Evolutionary conservation across 805 yeast genomes (phyloP), one percentile per base, ranked within the genome.

Genomic region (Saitoella complicata): DNA sequence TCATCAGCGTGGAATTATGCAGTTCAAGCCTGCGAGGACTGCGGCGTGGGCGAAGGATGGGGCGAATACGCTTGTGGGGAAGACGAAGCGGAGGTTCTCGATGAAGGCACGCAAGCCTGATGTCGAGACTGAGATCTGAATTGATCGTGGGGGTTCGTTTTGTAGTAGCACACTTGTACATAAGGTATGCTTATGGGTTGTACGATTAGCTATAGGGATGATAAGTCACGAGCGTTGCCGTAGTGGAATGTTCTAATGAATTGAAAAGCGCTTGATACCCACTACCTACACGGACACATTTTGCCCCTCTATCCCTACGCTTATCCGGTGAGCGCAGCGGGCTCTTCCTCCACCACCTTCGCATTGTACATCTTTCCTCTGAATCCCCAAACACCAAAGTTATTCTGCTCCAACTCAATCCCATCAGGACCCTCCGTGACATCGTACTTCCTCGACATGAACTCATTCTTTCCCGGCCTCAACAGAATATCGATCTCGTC

Each of bases 361-460:
- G 11, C 36, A 10, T 33, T 11, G 36, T 33, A 33, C 36, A 9
- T 33, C 11, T 33, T 33, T 10, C 36, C 36, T 10, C 36, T 9
- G 36, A 33, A 33, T 33, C 11, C 36, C 10, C 10, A 33, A 33
- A 33, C 11, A 11, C 36, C 36, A 9, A 9, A 33, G 11, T 33
- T 33, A 11, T 9, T 10, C 11, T 33, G 36, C 36, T 10, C 11
- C 36, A 11, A 10, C 36, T 9, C 11, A 33, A 9, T 3, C 36
- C 11, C 10, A 3, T 9, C 3, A 2, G n/a, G 11, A 11, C 11
- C 10, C 61, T 33, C 36, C 11, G 36, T 10, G 36, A 10, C 10
- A 33, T 91, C 97, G 82, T 95, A 83, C 64, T 87, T 87, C 13
- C 95, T 81, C 32, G 93, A 79, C 39, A 83, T 80, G 62, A 80